Percentiles rank a stretch among this genome's conserved stretches.
Conservation (phyloP, 1,284 basidiomycete genomes). For the Kwoniella shivajii region DNA sequence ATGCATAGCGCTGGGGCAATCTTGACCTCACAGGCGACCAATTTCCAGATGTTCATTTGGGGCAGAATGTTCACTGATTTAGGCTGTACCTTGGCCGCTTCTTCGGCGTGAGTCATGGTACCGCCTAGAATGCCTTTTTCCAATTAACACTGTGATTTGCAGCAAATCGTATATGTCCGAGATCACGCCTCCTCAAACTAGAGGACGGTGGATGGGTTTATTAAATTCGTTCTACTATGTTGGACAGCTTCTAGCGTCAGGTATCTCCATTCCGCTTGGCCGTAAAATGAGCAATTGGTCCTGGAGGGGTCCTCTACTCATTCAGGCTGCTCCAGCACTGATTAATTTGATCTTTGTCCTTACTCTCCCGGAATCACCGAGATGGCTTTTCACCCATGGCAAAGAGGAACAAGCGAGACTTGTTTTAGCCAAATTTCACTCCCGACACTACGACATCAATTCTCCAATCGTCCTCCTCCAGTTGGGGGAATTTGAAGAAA, state of each 20-base stretch:
- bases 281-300: conserved; percentile 55
- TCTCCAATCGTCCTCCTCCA: conserved; percentile 61
- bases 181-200: conserved; percentile 52
- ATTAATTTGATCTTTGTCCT: conserved; percentile 58
- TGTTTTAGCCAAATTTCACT: conserved; percentile 55
- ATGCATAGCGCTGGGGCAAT: conserved; percentile 3
- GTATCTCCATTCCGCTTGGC: conserved; percentile 62
- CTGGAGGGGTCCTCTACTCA: conserved; percentile 60
- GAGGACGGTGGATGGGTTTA: conserved; percentile 61
- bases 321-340: conserved; percentile 58
- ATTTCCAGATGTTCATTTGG: conserved; percentile 4
- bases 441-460: conserved; percentile 56
- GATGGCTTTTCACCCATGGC: conserved; percentile 52
- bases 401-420: conserved; percentile 18
- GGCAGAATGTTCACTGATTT: conserved; percentile 13
- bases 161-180: conserved; percentile 57
- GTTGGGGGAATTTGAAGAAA: conserved; percentile 61
- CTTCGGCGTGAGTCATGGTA: not conserved
- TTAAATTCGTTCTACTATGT: conserved; percentile 58
- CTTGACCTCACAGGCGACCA: conserved; percentile 3
- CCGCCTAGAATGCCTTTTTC: not conserved
- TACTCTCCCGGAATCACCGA: conserved; percentile 52
- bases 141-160: not conserved
- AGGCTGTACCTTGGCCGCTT: conserved; percentile 5
- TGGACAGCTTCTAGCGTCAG: conserved; percentile 60